Percentiles rank a stretch among this genome's conserved stretches.
These are phyloP conservation scores for Dactylellina leptospora DNA, from an alignment of 2,329 filamentous ascomycete genomes.

Conservation along the genomic window DNA sequence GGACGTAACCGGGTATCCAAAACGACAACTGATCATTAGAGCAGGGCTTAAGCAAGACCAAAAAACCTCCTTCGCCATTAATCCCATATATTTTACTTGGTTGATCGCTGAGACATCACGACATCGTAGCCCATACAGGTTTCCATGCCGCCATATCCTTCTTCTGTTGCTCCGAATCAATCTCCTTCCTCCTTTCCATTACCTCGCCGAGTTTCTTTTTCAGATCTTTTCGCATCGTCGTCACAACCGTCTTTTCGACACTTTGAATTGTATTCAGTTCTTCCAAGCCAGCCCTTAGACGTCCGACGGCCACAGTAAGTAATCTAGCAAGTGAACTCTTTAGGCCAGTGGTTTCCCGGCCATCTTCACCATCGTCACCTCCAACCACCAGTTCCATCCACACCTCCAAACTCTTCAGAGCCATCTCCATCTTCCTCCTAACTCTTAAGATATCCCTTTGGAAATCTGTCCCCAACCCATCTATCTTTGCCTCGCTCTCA, in stretches of 20 bases:
- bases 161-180: constrained; percentile 30
- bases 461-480: constrained; percentile 38
- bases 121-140: constrained; percentile 35
- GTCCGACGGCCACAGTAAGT: constrained; percentile 21
- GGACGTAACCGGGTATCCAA: constrained; percentile 38
- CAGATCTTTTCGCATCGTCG: constrained; percentile 29
- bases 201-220: constrained; percentile 32
- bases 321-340: constrained; percentile 36
- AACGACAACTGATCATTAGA: constrained; percentile 4
- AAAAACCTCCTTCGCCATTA: not conserved
- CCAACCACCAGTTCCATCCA: constrained; percentile 35
- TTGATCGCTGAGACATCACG: not conserved
- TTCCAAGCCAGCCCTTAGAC: constrained; percentile 34
- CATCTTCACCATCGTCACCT: constrained; percentile 14
- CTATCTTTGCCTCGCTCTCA: constrained; percentile 31
- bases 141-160: constrained; percentile 40
- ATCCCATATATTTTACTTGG: not conserved
- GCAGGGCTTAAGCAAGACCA: not conserved
- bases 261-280: constrained; percentile 33
- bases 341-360: not conserved
- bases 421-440: constrained; percentile 49
- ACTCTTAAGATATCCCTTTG: constrained; percentile 27
- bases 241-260: constrained; percentile 36
- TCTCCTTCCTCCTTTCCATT: constrained; percentile 28
- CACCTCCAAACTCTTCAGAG: constrained; percentile 34